phyloP scores from a whole-genome alignment of 257 asterid species.

The Linaria vulgaris region DNA sequence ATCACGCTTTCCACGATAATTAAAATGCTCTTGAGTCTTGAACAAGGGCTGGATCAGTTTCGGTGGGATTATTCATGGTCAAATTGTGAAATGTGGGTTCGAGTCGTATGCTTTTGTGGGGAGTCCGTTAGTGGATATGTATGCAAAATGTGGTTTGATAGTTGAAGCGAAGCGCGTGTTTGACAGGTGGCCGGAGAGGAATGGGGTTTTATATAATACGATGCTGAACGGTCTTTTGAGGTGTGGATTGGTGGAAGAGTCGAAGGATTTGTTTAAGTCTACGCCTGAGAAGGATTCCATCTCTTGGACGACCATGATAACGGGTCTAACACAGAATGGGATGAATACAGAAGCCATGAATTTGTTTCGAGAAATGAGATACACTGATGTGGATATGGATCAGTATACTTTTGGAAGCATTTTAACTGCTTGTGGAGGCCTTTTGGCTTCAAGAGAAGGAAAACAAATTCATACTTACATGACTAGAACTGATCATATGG shows the following conservation, averaged over 20 bases:
- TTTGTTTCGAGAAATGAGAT: conserved; percentile 61
- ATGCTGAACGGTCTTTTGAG: conserved; percentile 64
- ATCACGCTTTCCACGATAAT: conserved; percentile 69
- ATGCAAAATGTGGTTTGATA: conserved; percentile 66
- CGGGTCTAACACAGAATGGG: conserved; percentile 68
- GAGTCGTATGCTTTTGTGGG: conserved; percentile 67
- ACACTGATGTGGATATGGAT: conserved; percentile 55
- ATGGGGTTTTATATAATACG: conserved; percentile 52
- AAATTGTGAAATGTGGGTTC: conserved; percentile 71
- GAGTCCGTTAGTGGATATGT: conserved; percentile 85
- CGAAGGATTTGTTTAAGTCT: conserved; percentile 43
- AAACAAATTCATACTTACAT: conserved; percentile 75
- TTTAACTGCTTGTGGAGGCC: conserved; percentile 83
- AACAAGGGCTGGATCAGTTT: conserved; percentile 62
- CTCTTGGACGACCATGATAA: conserved; percentile 88
- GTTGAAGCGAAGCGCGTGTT: conserved; percentile 58
- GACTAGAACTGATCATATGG: conserved; percentile 51
- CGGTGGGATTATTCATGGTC: conserved; percentile 79
- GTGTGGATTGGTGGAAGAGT: conserved; percentile 54
- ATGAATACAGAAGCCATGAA: conserved; percentile 52
- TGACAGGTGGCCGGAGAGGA: conserved; percentile 48
- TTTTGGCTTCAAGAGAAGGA: conserved; percentile 60
- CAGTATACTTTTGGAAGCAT: conserved; percentile 86
- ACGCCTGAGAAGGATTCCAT: conserved; percentile 77
- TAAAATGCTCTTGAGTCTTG: conserved; percentile 51